A percentile compares a stretch with the other conserved stretches of the same genome.
These are phyloP conservation scores for Dioscorea alata DNA, from an alignment of 106 monocot genomes.

Conservation along the genomic window DNA sequence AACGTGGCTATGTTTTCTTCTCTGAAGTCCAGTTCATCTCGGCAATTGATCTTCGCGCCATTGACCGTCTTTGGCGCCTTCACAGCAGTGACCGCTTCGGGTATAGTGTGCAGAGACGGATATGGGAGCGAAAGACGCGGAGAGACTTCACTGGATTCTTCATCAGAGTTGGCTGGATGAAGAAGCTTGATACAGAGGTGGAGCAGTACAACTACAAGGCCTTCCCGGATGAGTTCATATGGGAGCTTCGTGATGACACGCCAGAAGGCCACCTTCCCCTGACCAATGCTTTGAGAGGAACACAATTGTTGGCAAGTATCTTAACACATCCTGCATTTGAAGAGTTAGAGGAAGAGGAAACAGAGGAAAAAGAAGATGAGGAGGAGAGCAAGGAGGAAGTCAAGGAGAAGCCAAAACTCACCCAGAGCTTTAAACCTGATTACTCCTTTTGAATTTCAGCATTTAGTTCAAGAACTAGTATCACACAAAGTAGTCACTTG, in stretches of 20 bases:
- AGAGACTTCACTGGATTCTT: slow-evolving; percentile 88
- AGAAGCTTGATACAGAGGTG: slow-evolving; percentile 71
- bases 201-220: slow-evolving; percentile 82
- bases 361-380: not conserved
- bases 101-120: slow-evolving; percentile 75
- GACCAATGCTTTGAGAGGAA: slow-evolving; percentile 91
- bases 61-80: slow-evolving; percentile 74
- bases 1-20: slow-evolving; percentile 96
- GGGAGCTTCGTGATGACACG: slow-evolving; percentile 57
- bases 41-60: slow-evolving; percentile 46
- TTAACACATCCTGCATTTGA: slow-evolving; percentile 83
- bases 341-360: slow-evolving; percentile 15
- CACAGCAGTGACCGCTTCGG: slow-evolving; percentile 68
- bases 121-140: slow-evolving; percentile 67
- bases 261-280: slow-evolving; percentile 93
- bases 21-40: slow-evolving; percentile 90
- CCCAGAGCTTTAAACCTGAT: slow-evolving; percentile 48
- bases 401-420: slow-evolving; percentile 24
- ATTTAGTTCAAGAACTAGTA: not conserved
- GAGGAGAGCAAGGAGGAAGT: not conserved
- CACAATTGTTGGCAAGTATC: slow-evolving; percentile 65
- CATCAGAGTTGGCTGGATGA: slow-evolving; percentile 87
- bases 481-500: no score
- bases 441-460: slow-evolving; percentile 66
- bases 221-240: slow-evolving; percentile 80